Percentiles rank a stretch among this genome's conserved stretches.
Conservation (phyloP, 345 rosid genomes). For the Populus davidiana region DNA sequence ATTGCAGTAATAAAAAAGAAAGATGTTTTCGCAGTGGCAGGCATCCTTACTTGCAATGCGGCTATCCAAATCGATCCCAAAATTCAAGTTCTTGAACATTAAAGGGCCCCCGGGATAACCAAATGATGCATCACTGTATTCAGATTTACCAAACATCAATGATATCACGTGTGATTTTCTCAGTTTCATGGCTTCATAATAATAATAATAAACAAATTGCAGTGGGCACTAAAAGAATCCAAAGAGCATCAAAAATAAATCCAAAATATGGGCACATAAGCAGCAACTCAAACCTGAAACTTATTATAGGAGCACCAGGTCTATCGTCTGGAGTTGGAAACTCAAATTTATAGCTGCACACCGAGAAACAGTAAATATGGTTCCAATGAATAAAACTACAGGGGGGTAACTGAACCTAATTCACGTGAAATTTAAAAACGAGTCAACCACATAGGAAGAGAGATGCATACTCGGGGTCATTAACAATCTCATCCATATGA, state of each 20-base stretch:
- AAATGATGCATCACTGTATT: slow-evolving; percentile 90
- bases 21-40: neutral
- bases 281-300: slow-evolving; percentile 74
- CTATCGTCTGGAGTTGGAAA: slow-evolving; percentile 99
- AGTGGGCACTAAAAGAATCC: neutral
- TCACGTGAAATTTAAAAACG: slow-evolving; percentile 6
- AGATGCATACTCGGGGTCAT: slow-evolving; percentile 89
- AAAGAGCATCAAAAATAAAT: neutral
- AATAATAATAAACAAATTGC: neutral
- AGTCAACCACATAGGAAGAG: slow-evolving; percentile 12
- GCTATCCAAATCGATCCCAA: slow-evolving; percentile 97
- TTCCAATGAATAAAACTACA: neutral
- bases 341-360: slow-evolving; percentile 93
- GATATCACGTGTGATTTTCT: neutral
- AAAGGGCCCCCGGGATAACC: slow-evolving; percentile 93
- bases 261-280: slow-evolving; percentile 10
- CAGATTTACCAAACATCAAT: slow-evolving; percentile 22
- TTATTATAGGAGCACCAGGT: slow-evolving; percentile 95
- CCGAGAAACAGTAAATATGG: slow-evolving; percentile 11
- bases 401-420: slow-evolving; percentile 1
- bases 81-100: slow-evolving; percentile 87
- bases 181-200: neutral
- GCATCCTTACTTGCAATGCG: slow-evolving; percentile 87
- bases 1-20: neutral
- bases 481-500: slow-evolving; percentile 82